These are phyloP conservation scores for Blepharisma japonicum DNA, from an alignment of 73 alveolate species.

Conservation along the genomic window DNA sequence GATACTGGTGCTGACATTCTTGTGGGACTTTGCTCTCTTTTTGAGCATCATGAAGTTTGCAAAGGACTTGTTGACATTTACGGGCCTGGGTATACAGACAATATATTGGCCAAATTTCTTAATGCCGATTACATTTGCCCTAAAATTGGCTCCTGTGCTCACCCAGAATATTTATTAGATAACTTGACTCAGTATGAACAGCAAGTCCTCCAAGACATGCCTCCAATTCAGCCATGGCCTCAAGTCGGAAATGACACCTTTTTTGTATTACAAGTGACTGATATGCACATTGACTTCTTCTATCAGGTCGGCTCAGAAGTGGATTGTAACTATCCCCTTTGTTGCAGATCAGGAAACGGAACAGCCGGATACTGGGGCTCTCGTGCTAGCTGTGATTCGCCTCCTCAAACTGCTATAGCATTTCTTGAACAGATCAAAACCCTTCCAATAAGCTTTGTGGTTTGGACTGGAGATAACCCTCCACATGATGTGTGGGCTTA, in stretches of 20 bases:
- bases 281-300: constrained; percentile 79
- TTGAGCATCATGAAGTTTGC: too few species aligned
- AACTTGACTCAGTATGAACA: constrained; percentile 16
- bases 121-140: constrained; percentile 6
- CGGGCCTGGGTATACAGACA: not conserved
- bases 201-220: constrained; percentile 7
- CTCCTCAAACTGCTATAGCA: constrained; percentile 59
- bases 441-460: constrained; percentile 57
- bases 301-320: constrained; percentile 73
- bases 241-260: not conserved
- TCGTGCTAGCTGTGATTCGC: constrained; percentile 65
- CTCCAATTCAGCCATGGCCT: not conserved
- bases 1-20: too few species aligned
- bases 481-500: constrained; percentile 61
- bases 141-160: not conserved
- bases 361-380: constrained; percentile 71
- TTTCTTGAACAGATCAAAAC: constrained; percentile 48
- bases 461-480: constrained; percentile 67
- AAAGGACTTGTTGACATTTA: too few species aligned
- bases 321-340: constrained; percentile 65
- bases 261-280: constrained; percentile 60
- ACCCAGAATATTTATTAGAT: not conserved
- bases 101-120: not conserved
- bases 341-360: constrained; percentile 80
- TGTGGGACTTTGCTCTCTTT: too few species aligned